phyloP scores from a whole-genome alignment of 1,284 basidiomycete species.

The Rugosomyces carneus region DNA sequence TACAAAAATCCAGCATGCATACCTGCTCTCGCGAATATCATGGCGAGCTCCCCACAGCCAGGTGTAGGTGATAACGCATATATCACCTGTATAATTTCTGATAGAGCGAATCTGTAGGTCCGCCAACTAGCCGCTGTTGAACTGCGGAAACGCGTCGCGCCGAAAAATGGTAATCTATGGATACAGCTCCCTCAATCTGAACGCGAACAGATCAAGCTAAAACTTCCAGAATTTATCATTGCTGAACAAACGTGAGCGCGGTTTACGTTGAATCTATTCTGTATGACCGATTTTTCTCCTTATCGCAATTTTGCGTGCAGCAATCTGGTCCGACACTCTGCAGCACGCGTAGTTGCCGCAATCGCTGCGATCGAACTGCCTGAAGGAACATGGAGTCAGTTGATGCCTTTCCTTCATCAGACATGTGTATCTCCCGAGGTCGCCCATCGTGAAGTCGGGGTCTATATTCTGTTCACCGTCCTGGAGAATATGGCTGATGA shows the following conservation, averaged over 20 bases:
- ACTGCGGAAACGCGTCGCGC: constrained; percentile 85
- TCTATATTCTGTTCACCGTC: constrained; percentile 89
- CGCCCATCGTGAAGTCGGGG: constrained; percentile 84
- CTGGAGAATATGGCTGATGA: constrained; percentile 90
- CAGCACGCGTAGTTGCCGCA: constrained; percentile 89
- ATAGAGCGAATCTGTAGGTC: constrained; percentile 48
- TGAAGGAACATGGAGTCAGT: constrained; percentile 76
- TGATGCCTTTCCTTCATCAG: constrained; percentile 85
- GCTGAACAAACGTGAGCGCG: constrained; percentile 68
- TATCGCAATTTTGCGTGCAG: constrained; percentile 34
- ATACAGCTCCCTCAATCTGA: constrained; percentile 63
- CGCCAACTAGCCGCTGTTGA: constrained; percentile 99
- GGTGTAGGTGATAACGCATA: constrained; percentile 40
- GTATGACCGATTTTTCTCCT: constrained; percentile 9
- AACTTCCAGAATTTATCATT: constrained; percentile 77
- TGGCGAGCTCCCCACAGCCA: constrained; percentile 78
- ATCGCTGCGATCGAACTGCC: constrained; percentile 91
- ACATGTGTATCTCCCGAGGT: constrained; percentile 69
- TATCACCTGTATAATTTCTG: constrained; percentile 1
- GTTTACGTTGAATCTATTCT: background rate
- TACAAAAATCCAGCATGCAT: constrained; percentile 92
- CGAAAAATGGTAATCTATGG: constrained; percentile 85
- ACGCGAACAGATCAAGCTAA: constrained; percentile 82
- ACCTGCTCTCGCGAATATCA: constrained; percentile 85
- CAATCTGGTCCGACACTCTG: constrained; percentile 83